Conservation (phyloP, 2,329 filamentous ascomycete species). For the Dryadomyces sulphureus region DNA sequence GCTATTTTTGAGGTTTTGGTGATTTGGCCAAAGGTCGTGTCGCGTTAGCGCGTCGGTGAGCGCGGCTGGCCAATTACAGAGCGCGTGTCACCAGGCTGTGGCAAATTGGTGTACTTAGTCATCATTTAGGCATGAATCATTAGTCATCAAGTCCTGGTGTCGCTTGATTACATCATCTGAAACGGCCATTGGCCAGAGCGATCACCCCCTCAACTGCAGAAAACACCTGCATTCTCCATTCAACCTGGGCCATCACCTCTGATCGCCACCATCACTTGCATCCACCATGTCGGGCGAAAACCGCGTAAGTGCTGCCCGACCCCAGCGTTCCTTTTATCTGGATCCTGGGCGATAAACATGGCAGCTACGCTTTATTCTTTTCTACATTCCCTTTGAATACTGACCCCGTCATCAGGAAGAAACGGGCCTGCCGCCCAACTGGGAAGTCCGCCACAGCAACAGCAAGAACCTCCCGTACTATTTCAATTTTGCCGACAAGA, state of each 20-base stretch:
- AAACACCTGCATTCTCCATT: neutral
- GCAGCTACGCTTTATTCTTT: no score
- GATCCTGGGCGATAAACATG: no score
- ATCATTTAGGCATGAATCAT: no score
- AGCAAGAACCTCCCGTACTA: constrained; percentile 99
- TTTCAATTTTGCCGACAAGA: constrained; percentile 76
- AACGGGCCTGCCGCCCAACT: constrained; percentile 68
- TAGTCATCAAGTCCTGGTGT: neutral
- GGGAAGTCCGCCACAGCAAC: constrained; percentile 96
- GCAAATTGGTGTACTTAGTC: neutral
- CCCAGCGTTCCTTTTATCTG: no score
- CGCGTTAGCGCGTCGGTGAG: no score
- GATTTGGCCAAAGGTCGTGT: no score
- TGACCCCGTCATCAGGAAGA: constrained; percentile 36
- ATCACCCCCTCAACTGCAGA: neutral
- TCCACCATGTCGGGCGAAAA: constrained; percentile 6
- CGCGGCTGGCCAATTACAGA: no score
- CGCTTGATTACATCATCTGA: neutral
- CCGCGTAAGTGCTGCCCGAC: constrained; percentile 8
- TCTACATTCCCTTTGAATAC: no score
- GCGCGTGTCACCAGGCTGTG: no score
- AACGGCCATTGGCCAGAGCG: neutral
- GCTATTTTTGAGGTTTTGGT: no score
- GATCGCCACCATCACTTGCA: neutral
- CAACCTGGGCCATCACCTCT: neutral